phyloP scores from a whole-genome alignment of 2,329 filamentous ascomycete genomes.

The Pestalotiopsis fici region DNA sequence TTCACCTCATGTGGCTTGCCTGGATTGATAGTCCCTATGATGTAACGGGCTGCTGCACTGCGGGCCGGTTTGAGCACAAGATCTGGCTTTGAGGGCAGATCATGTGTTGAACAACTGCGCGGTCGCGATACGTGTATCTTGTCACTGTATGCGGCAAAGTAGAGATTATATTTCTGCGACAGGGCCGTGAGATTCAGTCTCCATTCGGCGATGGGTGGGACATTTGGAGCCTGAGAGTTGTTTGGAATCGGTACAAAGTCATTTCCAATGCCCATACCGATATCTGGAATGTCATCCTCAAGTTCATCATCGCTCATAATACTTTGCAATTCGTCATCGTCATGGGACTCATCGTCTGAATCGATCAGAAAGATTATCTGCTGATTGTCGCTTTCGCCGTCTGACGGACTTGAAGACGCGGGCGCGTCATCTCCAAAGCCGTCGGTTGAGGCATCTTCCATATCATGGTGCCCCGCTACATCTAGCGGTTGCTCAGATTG shows the following conservation, averaged over 20 bases:
- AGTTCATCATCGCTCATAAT: background rate
- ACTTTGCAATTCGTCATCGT: background rate
- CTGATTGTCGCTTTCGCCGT: background rate
- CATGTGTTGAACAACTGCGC: conserved; percentile 45
- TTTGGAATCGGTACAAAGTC: background rate
- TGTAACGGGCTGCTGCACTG: conserved; percentile 37
- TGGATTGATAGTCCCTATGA: conserved; percentile 55
- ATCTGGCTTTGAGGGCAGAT: conserved; percentile 48
- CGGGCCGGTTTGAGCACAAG: conserved; percentile 48
- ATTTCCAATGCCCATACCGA: too few relatives aligned
- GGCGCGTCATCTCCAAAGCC: background rate
- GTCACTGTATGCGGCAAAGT: conserved; percentile 60
- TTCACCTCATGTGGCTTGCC: conserved; percentile 64
- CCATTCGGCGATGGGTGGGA: conserved; percentile 34
- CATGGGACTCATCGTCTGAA: background rate
- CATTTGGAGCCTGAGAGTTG: background rate
- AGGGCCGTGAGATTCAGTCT: conserved; percentile 60
- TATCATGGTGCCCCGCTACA: too few relatives aligned
- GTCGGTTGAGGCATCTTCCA: background rate
- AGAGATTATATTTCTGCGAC: conserved; percentile 62
- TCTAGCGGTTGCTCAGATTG: background rate
- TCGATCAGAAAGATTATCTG: too few relatives aligned
- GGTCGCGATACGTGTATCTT: conserved; percentile 59
- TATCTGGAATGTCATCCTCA: too few relatives aligned
- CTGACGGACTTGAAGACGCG: background rate